phyloP scores from a whole-genome alignment of 2,329 filamentous ascomycete species.

The Chaetoscypha palmicola region DNA sequence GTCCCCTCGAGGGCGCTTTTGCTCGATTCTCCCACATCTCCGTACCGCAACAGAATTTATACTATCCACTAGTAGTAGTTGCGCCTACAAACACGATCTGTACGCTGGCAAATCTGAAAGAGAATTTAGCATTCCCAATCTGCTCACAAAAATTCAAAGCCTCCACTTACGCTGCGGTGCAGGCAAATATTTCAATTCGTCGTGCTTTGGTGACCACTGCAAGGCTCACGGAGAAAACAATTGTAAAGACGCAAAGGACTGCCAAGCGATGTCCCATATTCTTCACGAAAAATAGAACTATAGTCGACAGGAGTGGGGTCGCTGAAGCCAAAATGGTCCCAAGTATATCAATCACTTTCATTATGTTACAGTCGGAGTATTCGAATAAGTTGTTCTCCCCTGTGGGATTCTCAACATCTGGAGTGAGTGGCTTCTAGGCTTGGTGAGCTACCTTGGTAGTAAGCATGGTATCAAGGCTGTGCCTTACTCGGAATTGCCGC shows the following conservation, averaged over 20 bases:
- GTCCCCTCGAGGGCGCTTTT: too few species aligned
- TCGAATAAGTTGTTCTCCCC: background rate
- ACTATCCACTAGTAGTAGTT: background rate
- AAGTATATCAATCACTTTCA: conserved; percentile 9
- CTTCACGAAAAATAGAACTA: conserved; percentile 19
- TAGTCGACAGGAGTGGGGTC: conserved; percentile 19
- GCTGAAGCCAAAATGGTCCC: conserved; percentile 18
- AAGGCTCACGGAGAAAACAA: conserved; percentile 25
- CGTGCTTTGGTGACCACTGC: conserved; percentile 25
- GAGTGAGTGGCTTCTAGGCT: conserved; percentile 1
- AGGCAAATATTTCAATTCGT: conserved; percentile 28
- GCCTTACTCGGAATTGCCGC: conserved; percentile 5
- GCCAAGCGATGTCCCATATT: conserved; percentile 16
- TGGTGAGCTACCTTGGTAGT: background rate
- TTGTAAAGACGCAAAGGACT: conserved; percentile 26
- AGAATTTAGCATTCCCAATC: background rate
- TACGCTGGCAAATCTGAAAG: conserved; percentile 9
- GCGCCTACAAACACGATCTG: conserved; percentile 11
- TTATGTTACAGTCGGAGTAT: conserved; percentile 3
- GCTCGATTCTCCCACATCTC: too few species aligned
- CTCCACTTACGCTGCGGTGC: conserved; percentile 27
- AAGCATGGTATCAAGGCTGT: background rate
- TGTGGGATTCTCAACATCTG: conserved; percentile 1
- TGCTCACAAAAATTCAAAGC: background rate
- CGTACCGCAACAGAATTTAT: too few species aligned